Evolutionary conservation across 164 flowering plant genomes (phyloP).

Genomic region (Sedum album): DNA sequence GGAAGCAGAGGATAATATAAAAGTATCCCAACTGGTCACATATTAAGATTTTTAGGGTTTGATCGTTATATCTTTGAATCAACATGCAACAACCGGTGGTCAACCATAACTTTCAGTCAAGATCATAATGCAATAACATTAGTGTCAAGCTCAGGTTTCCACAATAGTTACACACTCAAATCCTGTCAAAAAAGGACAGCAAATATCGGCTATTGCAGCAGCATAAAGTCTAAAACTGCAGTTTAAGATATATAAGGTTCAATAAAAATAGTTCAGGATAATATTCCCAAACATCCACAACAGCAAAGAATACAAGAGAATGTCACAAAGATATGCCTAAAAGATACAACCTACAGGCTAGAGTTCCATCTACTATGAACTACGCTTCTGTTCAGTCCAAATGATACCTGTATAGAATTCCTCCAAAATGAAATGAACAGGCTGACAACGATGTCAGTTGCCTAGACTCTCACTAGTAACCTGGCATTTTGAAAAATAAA

Average conservation of each 20-base stretch:
- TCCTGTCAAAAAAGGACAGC: neutral
- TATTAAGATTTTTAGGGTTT: neutral
- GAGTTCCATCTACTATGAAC: constrained; percentile 1
- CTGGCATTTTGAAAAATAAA: neutral
- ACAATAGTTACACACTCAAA: neutral
- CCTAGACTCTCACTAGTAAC: neutral
- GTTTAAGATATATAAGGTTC: neutral
- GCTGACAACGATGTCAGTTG: neutral
- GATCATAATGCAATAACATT: too few species aligned
- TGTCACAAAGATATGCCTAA: too few species aligned
- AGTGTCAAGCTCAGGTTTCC: neutral
- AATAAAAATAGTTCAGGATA: neutral
- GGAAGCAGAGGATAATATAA: neutral
- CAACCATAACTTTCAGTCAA: neutral
- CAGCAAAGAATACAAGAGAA: neutral
- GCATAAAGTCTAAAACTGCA: neutral
- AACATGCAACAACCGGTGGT: neutral
- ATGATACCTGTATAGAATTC: too few species aligned
- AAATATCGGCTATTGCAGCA: neutral
- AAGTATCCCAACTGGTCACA: neutral
- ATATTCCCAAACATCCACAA: neutral
- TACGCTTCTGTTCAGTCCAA: neutral
- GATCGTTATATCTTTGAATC: neutral
- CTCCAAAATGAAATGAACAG: neutral
- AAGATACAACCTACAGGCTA: neutral